phyloP scores from a whole-genome alignment of 176 grass and related monocot genomes.

The Musa schizocarpa region DNA sequence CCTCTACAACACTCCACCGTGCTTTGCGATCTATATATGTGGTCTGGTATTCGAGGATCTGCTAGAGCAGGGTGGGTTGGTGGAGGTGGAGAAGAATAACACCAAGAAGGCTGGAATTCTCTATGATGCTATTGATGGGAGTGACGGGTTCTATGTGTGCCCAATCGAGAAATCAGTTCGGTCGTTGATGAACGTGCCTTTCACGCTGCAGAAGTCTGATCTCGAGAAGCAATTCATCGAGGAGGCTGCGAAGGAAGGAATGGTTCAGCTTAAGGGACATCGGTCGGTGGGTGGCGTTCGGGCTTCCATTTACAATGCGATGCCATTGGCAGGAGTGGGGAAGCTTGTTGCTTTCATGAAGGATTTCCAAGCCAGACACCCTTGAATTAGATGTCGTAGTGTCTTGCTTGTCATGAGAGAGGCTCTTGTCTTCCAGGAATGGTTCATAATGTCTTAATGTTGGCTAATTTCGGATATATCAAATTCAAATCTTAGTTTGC shows the following conservation, averaged over 20 bases:
- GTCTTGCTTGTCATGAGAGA: too few species aligned
- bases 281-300: slow-evolving; percentile 80
- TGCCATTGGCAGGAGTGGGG: slow-evolving; percentile 73
- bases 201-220: slow-evolving; percentile 69
- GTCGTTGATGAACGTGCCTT: slow-evolving; percentile 88
- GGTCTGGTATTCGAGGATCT: slow-evolving; percentile 83
- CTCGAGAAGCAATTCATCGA: slow-evolving; percentile 87
- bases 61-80: slow-evolving; percentile 72
- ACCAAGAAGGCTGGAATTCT: slow-evolving; percentile 61
- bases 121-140: slow-evolving; percentile 79
- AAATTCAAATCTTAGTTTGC: too few species aligned
- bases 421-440: too few species aligned
- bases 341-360: slow-evolving; percentile 96
- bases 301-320: slow-evolving; percentile 94
- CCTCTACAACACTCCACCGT: slow-evolving; percentile 97
- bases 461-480: too few species aligned
- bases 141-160: slow-evolving; percentile 69
- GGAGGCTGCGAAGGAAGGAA: slow-evolving; percentile 76
- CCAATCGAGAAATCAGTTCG: slow-evolving; percentile 75
- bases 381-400: slow-evolving; percentile 16
- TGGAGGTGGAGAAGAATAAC: slow-evolving; percentile 84
- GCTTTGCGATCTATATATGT: slow-evolving; percentile 88
- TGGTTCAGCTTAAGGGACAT: slow-evolving; percentile 99
- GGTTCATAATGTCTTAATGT: too few species aligned
- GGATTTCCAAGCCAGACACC: slow-evolving; percentile 91